A percentile compares a stretch with the other conserved stretches of the same genome.
These are phyloP conservation scores for Candida sanyiensis DNA, from an alignment of 805 yeast genomes.

Conservation along the genomic window DNA sequence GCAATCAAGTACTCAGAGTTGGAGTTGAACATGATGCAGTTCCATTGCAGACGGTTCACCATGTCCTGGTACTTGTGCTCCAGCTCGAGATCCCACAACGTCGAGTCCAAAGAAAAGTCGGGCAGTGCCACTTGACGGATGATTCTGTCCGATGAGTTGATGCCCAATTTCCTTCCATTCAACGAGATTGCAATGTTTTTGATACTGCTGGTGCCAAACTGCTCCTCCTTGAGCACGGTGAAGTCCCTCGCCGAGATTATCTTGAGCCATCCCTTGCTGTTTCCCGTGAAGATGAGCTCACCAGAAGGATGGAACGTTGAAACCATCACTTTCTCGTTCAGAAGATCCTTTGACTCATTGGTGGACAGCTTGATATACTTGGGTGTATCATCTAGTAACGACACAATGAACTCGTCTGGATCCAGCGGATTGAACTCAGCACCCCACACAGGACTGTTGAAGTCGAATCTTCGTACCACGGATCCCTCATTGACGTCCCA, in stretches of 20 bases:
- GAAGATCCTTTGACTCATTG: slow-evolving; percentile 16
- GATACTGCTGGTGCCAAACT: slow-evolving; percentile 63
- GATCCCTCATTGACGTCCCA: slow-evolving; percentile 62
- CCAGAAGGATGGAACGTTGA: slow-evolving; percentile 49
- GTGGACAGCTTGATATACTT: slow-evolving; percentile 40
- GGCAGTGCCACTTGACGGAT: slow-evolving; percentile 57
- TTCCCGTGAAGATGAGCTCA: slow-evolving; percentile 60
- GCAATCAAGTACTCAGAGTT: slow-evolving; percentile 83
- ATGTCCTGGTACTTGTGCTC: slow-evolving; percentile 87
- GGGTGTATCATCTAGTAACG: slow-evolving; percentile 59
- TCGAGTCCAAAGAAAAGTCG: slow-evolving; percentile 22
- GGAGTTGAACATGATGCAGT: slow-evolving; percentile 66
- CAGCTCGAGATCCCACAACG: slow-evolving; percentile 47
- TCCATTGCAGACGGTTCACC: slow-evolving; percentile 86
- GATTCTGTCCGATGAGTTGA: slow-evolving; percentile 74
- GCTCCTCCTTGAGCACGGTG: slow-evolving; percentile 40
- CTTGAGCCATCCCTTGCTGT: slow-evolving; percentile 73
- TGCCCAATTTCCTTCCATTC: slow-evolving; percentile 55
- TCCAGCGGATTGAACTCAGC: slow-evolving; percentile 50
- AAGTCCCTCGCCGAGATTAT: slow-evolving; percentile 30
- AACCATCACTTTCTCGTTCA: slow-evolving; percentile 19
- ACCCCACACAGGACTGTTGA: slow-evolving; percentile 73
- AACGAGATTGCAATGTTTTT: slow-evolving; percentile 59
- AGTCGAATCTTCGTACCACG: slow-evolving; percentile 39
- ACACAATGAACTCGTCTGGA: slow-evolving; percentile 48